A percentile compares a stretch with the other conserved stretches of the same genome.
These are phyloP conservation scores for Calocybe indica DNA, from an alignment of 768 basidiomycete species.

Conservation along the genomic window DNA sequence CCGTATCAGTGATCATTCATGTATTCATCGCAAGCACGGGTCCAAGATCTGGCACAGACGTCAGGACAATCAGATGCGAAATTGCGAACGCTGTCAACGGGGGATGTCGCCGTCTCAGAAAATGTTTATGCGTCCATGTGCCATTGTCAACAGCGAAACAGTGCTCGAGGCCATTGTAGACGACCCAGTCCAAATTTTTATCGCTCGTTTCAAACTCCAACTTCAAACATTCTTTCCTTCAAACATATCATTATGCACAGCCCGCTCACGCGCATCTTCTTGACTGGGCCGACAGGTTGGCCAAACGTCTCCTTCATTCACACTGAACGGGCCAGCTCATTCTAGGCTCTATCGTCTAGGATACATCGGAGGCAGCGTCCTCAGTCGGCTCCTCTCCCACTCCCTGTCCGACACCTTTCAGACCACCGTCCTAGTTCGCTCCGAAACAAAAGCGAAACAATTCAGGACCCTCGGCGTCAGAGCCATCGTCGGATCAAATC, in stretches of 20 bases:
- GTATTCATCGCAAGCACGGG: too few relatives aligned
- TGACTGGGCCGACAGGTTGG: constrained; percentile 44
- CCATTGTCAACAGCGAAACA: too few relatives aligned
- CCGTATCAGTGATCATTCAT: too few relatives aligned
- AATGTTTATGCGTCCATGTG: too few relatives aligned
- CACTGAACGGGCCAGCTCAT: not conserved
- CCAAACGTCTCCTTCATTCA: not conserved
- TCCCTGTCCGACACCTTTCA: constrained; percentile 33
- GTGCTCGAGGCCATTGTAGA: too few relatives aligned
- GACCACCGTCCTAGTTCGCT: constrained; percentile 41
- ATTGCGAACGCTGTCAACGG: too few relatives aligned
- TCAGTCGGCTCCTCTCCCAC: constrained; percentile 40
- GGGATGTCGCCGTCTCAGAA: too few relatives aligned
- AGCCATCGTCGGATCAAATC: constrained; percentile 32
- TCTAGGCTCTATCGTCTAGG: constrained; percentile 21
- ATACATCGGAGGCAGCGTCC: constrained; percentile 53
- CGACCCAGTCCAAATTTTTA: too few relatives aligned
- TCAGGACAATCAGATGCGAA: too few relatives aligned
- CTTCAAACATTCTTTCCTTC: not conserved
- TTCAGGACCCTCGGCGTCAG: constrained; percentile 29
- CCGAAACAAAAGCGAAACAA: constrained; percentile 28
- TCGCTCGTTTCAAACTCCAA: not conserved
- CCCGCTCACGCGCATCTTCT: constrained; percentile 28
- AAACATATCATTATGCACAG: constrained; percentile 4
- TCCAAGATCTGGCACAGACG: too few relatives aligned